These are phyloP conservation scores for Plasmodium fragile DNA, from an alignment of 169 alveolate species.

Conservation along the genomic window DNA sequence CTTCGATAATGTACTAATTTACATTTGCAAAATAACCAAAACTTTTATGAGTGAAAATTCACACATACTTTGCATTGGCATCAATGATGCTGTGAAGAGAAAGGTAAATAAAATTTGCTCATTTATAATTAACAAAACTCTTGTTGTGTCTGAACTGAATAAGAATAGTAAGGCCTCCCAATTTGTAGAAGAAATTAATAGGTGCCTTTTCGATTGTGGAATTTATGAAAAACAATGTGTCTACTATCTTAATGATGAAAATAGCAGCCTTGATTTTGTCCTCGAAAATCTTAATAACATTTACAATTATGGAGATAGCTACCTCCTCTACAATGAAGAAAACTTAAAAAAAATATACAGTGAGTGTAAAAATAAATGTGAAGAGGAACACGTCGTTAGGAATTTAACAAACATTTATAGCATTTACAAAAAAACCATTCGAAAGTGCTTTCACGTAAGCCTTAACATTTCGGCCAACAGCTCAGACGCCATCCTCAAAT, in stretches of 20 bases:
- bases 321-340: conserved; percentile 52
- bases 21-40: conserved; percentile 69
- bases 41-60: conserved; percentile 59
- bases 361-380: conserved; percentile 74
- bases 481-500: conserved; percentile 10
- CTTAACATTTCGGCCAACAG: conserved; percentile 27
- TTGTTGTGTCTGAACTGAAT: conserved; percentile 52
- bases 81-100: conserved; percentile 54
- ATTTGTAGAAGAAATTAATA: conserved; percentile 59
- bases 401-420: conserved; percentile 45
- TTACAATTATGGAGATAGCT: conserved; percentile 62
- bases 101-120: conserved; percentile 59
- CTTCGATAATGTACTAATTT: conserved; percentile 61
- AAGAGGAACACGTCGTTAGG: conserved; percentile 51
- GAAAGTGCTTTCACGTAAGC: conserved; percentile 64
- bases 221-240: conserved; percentile 63
- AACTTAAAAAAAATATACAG: conserved; percentile 49
- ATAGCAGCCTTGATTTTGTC: conserved; percentile 25
- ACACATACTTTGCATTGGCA: conserved; percentile 65
- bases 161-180: conserved; percentile 36
- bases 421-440: conserved; percentile 49
- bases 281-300: conserved; percentile 65
- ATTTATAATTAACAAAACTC: conserved; percentile 40
- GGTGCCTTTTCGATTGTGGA: conserved; percentile 64
- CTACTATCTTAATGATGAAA: conserved; percentile 64